Percentiles rank a stretch among this genome's conserved stretches.
These are phyloP conservation scores for Rhododendron mucronatum DNA, from an alignment of 148 eudicot species.

Conservation along the genomic window DNA sequence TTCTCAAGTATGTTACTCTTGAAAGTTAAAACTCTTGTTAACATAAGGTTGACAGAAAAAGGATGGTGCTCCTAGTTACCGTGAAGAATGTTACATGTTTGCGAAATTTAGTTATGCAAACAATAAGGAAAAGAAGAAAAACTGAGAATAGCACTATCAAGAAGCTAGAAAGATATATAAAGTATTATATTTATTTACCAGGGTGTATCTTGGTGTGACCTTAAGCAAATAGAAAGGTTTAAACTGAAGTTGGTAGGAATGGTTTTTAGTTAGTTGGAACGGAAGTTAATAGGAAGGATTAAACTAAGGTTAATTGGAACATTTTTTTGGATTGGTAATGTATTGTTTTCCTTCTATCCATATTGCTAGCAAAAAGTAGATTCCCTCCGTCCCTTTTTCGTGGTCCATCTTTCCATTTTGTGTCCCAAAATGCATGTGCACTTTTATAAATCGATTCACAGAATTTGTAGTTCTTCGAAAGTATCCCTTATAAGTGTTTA, in stretches of 20 bases:
- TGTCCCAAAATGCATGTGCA: not conserved
- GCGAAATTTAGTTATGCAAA: not conserved
- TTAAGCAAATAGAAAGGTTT: not conserved
- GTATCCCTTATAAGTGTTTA: not conserved
- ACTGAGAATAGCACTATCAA: not conserved
- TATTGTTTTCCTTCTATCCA: not conserved
- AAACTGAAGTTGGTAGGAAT: not conserved
- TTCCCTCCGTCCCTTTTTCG: not conserved
- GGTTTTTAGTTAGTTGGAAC: not conserved
- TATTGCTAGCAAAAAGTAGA: not conserved
- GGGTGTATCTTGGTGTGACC: not conserved
- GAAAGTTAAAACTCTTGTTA: not conserved
- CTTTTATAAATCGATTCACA: not conserved
- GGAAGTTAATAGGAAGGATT: not conserved
- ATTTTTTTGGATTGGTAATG: not conserved
- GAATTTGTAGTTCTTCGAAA: not conserved
- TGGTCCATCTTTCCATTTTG: not conserved
- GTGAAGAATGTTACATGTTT: not conserved
- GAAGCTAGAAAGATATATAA: not conserved
- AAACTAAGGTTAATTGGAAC: not conserved
- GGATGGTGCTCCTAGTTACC: not conserved
- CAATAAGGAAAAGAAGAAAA: not conserved
- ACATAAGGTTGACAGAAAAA: not conserved
- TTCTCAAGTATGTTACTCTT: slow-evolving; percentile 70
- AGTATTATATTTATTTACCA: not conserved